Evolutionary conservation across 1,284 basidiomycete species (phyloP).

Genomic region (Mycocalia duriaeana): DNA sequence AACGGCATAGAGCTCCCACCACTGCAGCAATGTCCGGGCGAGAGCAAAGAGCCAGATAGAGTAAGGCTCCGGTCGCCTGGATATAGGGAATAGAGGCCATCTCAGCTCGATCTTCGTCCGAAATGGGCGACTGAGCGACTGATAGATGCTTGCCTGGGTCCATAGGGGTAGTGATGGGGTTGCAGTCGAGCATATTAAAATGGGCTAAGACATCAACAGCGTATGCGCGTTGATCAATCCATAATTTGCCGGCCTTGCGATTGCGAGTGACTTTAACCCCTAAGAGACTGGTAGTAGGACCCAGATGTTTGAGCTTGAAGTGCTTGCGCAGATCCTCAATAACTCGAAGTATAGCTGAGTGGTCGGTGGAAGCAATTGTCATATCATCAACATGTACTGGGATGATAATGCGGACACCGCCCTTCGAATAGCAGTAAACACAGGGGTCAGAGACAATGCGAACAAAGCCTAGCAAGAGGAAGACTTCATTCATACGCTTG

Average conservation of each 20-base stretch:
- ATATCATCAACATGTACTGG: conserved; percentile 19
- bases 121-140: conserved; percentile 13
- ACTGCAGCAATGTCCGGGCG: conserved; percentile 5
- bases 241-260: conserved; percentile 16
- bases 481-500: conserved; percentile 12
- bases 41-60: conserved; percentile 6
- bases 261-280: conserved; percentile 30
- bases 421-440: conserved; percentile 16
- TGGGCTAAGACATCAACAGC: conserved; percentile 25
- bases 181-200: conserved; percentile 25
- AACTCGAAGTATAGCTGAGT: conserved; percentile 8
- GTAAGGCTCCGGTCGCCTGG: conserved; percentile 1
- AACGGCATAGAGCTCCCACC: conserved; percentile 1
- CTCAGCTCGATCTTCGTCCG: conserved; percentile 10
- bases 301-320: conserved; percentile 30
- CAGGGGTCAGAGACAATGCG: conserved; percentile 14
- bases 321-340: conserved; percentile 7
- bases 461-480: conserved; percentile 16
- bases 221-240: conserved; percentile 29
- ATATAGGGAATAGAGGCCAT: conserved; percentile 13
- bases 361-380: conserved; percentile 14
- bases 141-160: conserved; percentile 12
- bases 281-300: conserved; percentile 25
- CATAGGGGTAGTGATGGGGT: conserved; percentile 28
- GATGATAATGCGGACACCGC: conserved; percentile 14